Conservation (phyloP, 2,329 filamentous ascomycete species). For the Aspergillus pseudotamarii region DNA sequence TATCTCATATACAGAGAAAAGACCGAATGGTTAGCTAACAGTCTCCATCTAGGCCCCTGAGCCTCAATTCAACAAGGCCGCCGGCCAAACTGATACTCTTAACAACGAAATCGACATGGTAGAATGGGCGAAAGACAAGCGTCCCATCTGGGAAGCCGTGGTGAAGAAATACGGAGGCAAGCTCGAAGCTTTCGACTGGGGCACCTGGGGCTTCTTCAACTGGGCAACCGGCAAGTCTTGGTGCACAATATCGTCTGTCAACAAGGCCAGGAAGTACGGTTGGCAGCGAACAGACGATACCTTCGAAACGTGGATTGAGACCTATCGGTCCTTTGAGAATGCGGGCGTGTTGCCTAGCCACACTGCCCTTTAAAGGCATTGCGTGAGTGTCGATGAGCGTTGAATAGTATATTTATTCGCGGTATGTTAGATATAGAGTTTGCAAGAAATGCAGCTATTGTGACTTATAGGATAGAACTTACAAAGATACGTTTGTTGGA, state of each 20-base stretch:
- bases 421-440: no score
- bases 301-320: constrained; percentile 27
- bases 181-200: constrained; percentile 28
- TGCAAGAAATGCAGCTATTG: background rate
- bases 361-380: background rate
- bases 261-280: constrained; percentile 27
- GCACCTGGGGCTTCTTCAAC: constrained; percentile 30
- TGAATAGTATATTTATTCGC: background rate
- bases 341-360: constrained; percentile 21
- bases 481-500: no score
- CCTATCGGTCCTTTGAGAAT: constrained; percentile 27
- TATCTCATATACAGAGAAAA: no score
- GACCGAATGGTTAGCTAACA: background rate
- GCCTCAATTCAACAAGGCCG: constrained; percentile 18
- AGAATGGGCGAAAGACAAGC: constrained; percentile 29
- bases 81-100: constrained; percentile 13
- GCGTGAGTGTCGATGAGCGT: background rate
- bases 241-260: constrained; percentile 24
- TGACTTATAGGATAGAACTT: no score
- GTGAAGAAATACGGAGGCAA: constrained; percentile 25
- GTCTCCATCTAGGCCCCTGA: constrained; percentile 10
- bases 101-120: constrained; percentile 25
- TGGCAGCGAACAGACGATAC: constrained; percentile 25
- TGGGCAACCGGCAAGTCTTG: constrained; percentile 26
- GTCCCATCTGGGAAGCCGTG: constrained; percentile 22